Base-by-base conservation (phyloP, 345 rosid genomes). In the Clarkia xantiana region DNA sequence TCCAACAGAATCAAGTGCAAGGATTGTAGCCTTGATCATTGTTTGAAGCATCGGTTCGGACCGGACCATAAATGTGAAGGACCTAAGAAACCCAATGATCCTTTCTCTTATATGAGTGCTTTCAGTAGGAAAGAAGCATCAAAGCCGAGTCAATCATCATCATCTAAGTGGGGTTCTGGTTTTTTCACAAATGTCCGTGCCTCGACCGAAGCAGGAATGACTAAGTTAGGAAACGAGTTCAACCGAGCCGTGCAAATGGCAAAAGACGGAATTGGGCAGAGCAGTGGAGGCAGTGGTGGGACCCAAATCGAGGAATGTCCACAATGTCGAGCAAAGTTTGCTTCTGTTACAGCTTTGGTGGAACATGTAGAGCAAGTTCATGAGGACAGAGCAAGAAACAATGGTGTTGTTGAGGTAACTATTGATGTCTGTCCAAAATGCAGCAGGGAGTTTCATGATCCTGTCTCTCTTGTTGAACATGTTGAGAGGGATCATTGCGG, bases 21-120 rank as follows among this genome's bases (percentile, higher is more conserved):
- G 75, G 96, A 86, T 58, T 91, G 96, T 56, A 56, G 56, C 0
- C 16, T 67, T 3, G 94, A 91, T 56, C 96, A 91, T 62, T 91
- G 98, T 61, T 71, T 91, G 77, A 84, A 81, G 75, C 98, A 86
- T 55, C 81, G 98, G 50, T 86, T 91, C 63, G 94, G 94, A 54
- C 80, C 74, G 51, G 96, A 83, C 56, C 98, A 91, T 63, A 69
- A 22, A 43, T 91, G 98, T 54, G 59, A 85, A 1, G 96, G 98
- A 25, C 93, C 94, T 0, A 84, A 72, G 80, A 80, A 76, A 55
- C 74, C 68, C 18, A 85, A 78, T 0, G 20, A 67, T 0, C 65
- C 76, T 45, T 79, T 79, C 50, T 67, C 81, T 2, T 86, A 86
- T 52, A 49, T 67, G 61, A 53, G 70, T 46, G 68, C 80, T 39